Conservation (phyloP, 1,139 yeast species). For the Kodamaea ohmeri region DNA sequence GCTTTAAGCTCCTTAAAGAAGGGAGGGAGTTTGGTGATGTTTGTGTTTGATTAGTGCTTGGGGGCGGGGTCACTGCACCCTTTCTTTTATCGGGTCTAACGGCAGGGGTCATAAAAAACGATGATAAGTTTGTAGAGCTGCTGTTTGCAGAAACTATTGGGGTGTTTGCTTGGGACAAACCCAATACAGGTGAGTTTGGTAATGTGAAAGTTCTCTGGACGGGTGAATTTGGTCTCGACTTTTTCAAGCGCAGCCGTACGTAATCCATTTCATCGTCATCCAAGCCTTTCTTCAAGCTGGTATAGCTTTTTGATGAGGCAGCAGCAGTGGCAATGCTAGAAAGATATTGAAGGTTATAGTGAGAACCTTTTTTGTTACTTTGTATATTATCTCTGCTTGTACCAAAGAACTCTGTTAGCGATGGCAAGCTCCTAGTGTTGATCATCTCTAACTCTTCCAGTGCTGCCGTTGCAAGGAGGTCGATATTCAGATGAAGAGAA, state of each 20-base stretch:
- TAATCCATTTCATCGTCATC: constrained; percentile 47
- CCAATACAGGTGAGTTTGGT: constrained; percentile 60
- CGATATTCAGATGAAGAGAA: constrained; percentile 51
- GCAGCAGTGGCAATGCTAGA: constrained; percentile 18
- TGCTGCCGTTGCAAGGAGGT: constrained; percentile 78
- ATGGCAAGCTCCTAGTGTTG: constrained; percentile 61
- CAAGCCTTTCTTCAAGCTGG: constrained; percentile 21
- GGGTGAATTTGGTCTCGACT: constrained; percentile 72
- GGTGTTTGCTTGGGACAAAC: constrained; percentile 41
- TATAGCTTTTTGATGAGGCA: constrained; percentile 17
- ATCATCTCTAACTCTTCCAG: constrained; percentile 66
- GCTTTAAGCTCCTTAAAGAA: constrained; percentile 48
- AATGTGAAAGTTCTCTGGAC: constrained; percentile 42
- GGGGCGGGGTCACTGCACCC: constrained; percentile 11
- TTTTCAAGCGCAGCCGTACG: constrained; percentile 54
- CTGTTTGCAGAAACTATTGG: constrained; percentile 45
- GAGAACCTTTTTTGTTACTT: constrained; percentile 13
- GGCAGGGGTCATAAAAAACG: constrained; percentile 33
- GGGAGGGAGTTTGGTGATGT: constrained; percentile 30
- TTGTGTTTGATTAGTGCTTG: constrained; percentile 8
- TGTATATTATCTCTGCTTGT: constrained; percentile 4
- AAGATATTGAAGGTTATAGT: constrained; percentile 24
- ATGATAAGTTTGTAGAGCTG: constrained; percentile 44
- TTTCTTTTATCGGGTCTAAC: constrained; percentile 9
- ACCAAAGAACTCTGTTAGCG: constrained; percentile 57